These are phyloP conservation scores for Cadophora gregata DNA, from an alignment of 2,329 filamentous ascomycete species.

Conservation along the genomic window DNA sequence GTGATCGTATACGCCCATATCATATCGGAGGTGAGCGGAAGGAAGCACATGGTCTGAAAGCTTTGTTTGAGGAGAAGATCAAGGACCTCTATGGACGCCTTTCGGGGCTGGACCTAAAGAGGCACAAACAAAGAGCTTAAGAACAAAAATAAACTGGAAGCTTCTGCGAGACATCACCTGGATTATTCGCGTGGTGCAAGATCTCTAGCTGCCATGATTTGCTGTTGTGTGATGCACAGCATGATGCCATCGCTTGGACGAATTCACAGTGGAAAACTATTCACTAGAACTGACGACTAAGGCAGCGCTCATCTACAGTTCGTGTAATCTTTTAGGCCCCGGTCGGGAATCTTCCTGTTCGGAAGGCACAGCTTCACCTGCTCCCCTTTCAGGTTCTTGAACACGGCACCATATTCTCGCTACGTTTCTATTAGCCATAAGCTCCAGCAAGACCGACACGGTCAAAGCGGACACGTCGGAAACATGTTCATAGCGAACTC, in stretches of 20 bases:
- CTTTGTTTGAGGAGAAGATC: neutral
- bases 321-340: neutral
- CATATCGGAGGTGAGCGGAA: neutral
- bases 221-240: no score
- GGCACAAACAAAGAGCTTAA: constrained; percentile 35
- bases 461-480: no score
- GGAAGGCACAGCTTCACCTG: neutral
- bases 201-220: no score
- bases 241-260: no score
- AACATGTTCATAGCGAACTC: neutral
- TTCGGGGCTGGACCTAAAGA: neutral
- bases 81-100: neutral
- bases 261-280: no score
- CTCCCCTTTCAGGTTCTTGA: neutral
- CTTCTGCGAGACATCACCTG: no score
- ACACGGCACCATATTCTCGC: neutral
- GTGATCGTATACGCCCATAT: neutral
- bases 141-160: no score
- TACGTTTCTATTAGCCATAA: no score
- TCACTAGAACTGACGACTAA: no score
- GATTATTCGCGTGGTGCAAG: no score
- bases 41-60: neutral
- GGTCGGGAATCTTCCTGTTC: neutral
- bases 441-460: no score
- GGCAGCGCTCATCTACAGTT: neutral